These are phyloP conservation scores for Sherardia arvensis DNA, from an alignment of 257 asterid species.

Conservation along the genomic window DNA sequence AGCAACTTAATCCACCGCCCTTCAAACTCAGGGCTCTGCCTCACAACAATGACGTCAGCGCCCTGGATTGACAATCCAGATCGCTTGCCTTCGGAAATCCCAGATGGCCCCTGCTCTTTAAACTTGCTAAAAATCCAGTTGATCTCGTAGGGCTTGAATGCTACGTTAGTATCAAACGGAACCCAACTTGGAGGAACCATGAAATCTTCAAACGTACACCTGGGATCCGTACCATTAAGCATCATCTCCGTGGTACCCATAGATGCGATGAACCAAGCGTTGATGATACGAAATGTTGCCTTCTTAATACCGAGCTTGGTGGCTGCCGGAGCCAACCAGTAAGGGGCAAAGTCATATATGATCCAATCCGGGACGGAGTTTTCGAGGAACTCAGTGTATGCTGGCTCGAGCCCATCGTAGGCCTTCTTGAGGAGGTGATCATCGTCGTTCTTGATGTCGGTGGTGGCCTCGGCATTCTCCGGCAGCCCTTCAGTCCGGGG, in stretches of 20 bases:
- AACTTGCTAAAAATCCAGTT: too few relatives aligned
- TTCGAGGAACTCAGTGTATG: too few relatives aligned
- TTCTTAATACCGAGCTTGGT: background rate
- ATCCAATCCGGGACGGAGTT: too few relatives aligned
- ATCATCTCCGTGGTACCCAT: too few relatives aligned
- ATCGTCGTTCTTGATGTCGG: constrained; percentile 6
- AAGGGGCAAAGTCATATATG: too few relatives aligned
- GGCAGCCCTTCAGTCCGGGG: constrained; percentile 20
- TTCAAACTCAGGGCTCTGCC: constrained; percentile 1
- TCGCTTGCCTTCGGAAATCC: background rate
- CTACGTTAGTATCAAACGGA: too few relatives aligned
- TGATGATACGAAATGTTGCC: constrained; percentile 1
- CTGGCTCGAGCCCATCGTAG: too few relatives aligned
- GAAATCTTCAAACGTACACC: too few relatives aligned
- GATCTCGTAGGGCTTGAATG: too few relatives aligned
- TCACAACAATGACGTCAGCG: background rate
- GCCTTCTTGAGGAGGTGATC: constrained; percentile 4
- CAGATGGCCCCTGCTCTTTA: background rate
- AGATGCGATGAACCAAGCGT: background rate
- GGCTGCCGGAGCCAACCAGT: background rate
- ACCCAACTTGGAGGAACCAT: too few relatives aligned
- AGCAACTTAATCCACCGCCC: constrained; percentile 5
- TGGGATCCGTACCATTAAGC: too few relatives aligned
- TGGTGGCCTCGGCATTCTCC: constrained; percentile 26
- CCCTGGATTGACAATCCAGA: background rate